phyloP scores from a whole-genome alignment of 73 alveolate genomes.

The Diophrys appendiculata region DNA sequence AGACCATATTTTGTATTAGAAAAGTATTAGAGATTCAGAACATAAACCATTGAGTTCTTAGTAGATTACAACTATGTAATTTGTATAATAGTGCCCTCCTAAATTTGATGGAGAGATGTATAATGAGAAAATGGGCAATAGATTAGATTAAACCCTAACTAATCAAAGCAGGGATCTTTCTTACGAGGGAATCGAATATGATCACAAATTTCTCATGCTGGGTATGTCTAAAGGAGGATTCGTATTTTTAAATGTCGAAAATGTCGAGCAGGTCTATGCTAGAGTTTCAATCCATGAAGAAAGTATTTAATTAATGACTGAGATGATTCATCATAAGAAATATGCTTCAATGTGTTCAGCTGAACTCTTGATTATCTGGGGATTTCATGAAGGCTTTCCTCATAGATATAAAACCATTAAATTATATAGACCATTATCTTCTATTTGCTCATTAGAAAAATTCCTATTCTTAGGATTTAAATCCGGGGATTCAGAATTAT shows the following conservation, averaged over 20 bases:
- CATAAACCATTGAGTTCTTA: conserved; percentile 31
- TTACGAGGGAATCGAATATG: neutral
- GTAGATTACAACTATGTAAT: conserved; percentile 27
- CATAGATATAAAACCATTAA: conserved; percentile 5
- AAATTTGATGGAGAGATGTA: conserved; percentile 47
- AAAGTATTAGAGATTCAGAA: conserved; percentile 24
- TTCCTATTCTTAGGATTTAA: conserved; percentile 30
- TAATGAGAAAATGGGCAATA: conserved; percentile 14
- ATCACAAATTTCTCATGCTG: conserved; percentile 32
- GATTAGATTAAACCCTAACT: neutral
- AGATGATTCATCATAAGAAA: conserved; percentile 26
- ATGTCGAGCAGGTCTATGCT: conserved; percentile 37
- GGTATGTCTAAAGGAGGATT: conserved; percentile 43
- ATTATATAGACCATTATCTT: conserved; percentile 18
- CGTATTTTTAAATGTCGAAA: conserved; percentile 32
- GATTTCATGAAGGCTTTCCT: conserved; percentile 23
- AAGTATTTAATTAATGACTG: conserved; percentile 16
- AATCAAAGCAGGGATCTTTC: too few species aligned
- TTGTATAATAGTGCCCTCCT: conserved; percentile 38
- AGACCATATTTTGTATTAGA: neutral
- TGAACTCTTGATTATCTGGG: conserved; percentile 33
- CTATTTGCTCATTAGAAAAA: neutral
- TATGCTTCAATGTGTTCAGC: conserved; percentile 4
- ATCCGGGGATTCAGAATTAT: conserved; percentile 57
- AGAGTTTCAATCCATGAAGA: conserved; percentile 47